These are phyloP conservation scores for Chrysoporthe cubensis DNA, from an alignment of 2,329 filamentous ascomycete species.

Conservation along the genomic window DNA sequence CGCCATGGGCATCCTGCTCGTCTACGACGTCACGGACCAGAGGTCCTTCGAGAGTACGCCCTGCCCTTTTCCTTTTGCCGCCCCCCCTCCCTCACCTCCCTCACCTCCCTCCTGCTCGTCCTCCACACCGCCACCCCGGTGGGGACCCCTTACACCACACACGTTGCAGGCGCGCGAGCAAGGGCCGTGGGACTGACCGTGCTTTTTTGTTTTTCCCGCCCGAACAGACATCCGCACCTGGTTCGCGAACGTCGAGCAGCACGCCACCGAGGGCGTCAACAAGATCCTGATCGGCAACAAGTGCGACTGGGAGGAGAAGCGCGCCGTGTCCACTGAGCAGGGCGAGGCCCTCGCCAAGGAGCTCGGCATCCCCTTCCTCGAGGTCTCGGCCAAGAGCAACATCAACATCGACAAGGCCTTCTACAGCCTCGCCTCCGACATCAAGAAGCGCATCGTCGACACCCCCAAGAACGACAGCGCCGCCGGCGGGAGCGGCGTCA, in stretches of 20 bases:
- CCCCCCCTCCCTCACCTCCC: background rate
- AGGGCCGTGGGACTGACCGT: constrained; percentile 5
- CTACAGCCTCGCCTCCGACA: constrained; percentile 90
- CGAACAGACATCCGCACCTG: constrained; percentile 86
- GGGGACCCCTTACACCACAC: constrained; percentile 17
- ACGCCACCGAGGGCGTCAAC: constrained; percentile 98
- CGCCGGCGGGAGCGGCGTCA: constrained; percentile 61
- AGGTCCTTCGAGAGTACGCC: constrained; percentile 88
- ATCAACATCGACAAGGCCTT: constrained; percentile 99
- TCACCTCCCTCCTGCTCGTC: background rate
- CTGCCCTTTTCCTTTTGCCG: constrained; percentile 25
- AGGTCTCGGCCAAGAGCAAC: constrained; percentile 98
- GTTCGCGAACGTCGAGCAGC: constrained; percentile 99
- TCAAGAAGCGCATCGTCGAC: constrained; percentile 98
- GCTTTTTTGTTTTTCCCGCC: constrained; percentile 42
- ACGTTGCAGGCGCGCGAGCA: constrained; percentile 8
- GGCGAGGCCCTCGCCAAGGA: constrained; percentile 94
- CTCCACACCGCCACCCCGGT: constrained; percentile 18
- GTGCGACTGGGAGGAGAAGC: constrained; percentile 99
- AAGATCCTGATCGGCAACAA: constrained; percentile 99
- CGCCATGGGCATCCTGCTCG: constrained; percentile 96
- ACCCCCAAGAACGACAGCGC: constrained; percentile 77
- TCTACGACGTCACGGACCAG: constrained; percentile 98
- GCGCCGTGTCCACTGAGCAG: constrained; percentile 88
- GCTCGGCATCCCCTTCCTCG: constrained; percentile 96